A percentile compares a stretch with the other conserved stretches of the same genome.
Evolutionary conservation across 352 stramenopile genomes (phyloP).

Genomic region (Phytophthora tubulina): DNA sequence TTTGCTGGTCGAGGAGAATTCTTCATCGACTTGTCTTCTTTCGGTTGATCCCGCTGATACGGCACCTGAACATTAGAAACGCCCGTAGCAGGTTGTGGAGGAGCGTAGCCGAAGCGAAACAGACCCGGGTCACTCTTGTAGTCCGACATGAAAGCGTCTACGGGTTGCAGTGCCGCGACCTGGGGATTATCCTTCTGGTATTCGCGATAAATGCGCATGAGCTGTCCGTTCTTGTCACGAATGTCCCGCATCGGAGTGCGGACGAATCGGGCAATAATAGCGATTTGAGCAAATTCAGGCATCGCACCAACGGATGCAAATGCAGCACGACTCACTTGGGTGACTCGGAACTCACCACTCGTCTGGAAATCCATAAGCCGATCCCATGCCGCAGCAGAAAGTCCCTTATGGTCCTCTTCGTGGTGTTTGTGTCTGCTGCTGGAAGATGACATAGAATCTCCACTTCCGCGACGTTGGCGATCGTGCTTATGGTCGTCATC

Average conservation of each 20-base stretch:
- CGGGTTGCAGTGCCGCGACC: constrained; percentile 55
- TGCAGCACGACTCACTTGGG: constrained; percentile 78
- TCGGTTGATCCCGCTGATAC: constrained; percentile 53
- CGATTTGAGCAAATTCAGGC: constrained; percentile 81
- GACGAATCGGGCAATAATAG: constrained; percentile 75
- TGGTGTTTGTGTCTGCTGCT: constrained; percentile 35
- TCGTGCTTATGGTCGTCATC: constrained; percentile 31
- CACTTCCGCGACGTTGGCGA: constrained; percentile 39
- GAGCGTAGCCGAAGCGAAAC: constrained; percentile 79
- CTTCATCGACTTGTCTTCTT: constrained; percentile 27
- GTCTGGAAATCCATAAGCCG: constrained; percentile 82
- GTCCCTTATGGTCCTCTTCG: constrained; percentile 59
- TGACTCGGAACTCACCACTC: constrained; percentile 63
- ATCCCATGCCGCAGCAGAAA: constrained; percentile 74
- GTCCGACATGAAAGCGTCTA: constrained; percentile 58
- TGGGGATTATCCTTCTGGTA: constrained; percentile 83
- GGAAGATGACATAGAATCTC: constrained; percentile 31
- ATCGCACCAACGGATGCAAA: constrained; percentile 73
- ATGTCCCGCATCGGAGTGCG: constrained; percentile 68
- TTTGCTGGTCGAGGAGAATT: constrained; percentile 32
- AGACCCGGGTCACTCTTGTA: constrained; percentile 57
- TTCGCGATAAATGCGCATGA: constrained; percentile 77
- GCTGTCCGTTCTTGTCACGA: constrained; percentile 81
- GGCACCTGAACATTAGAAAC: constrained; percentile 63
- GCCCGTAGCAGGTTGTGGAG: constrained; percentile 62